phyloP scores from a whole-genome alignment of 192 early-diverging fungal genomes.

The Linnemannia elongata region DNA sequence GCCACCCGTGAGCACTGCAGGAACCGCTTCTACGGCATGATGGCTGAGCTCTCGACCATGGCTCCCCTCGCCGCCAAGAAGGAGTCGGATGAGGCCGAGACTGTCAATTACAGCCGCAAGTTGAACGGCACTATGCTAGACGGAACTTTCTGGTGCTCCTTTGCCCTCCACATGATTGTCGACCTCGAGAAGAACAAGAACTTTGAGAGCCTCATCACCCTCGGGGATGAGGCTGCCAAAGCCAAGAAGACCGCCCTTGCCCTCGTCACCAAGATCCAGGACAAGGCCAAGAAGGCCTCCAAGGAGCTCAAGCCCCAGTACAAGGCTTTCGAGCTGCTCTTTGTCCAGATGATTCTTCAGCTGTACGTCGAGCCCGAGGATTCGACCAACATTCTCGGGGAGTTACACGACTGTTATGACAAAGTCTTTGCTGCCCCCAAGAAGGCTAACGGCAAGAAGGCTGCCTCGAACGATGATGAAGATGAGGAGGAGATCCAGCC shows the following conservation, averaged over 20 bases:
- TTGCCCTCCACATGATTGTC: slow-evolving; percentile 64
- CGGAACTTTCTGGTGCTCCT: slow-evolving; percentile 72
- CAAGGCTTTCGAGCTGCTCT: slow-evolving; percentile 80
- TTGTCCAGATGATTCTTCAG: slow-evolving; percentile 75
- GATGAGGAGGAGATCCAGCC: slow-evolving; percentile 77
- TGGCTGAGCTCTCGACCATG: slow-evolving; percentile 79
- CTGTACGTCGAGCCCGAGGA: slow-evolving; percentile 75
- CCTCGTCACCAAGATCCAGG: slow-evolving; percentile 56
- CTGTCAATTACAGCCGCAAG: slow-evolving; percentile 56
- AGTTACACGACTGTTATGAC: slow-evolving; percentile 82
- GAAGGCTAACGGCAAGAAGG: slow-evolving; percentile 59
- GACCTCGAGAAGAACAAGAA: slow-evolving; percentile 59
- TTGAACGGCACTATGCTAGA: slow-evolving; percentile 69
- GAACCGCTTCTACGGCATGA: slow-evolving; percentile 70
- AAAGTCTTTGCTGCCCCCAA: slow-evolving; percentile 68
- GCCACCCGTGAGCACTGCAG: slow-evolving; percentile 73
- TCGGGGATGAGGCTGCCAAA: slow-evolving; percentile 56
- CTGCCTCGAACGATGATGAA: slow-evolving; percentile 56
- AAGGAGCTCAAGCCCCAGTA: slow-evolving; percentile 65
- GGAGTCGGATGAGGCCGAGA: slow-evolving; percentile 41
- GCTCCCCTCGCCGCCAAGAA: slow-evolving; percentile 57
- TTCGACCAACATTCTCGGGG: slow-evolving; percentile 72
- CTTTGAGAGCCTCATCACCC: slow-evolving; percentile 43
- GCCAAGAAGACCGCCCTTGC: slow-evolving; percentile 58
- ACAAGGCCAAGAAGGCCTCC: slow-evolving; percentile 53